Percentiles rank a stretch among this genome's conserved stretches.
Conservation (phyloP, 2,329 filamentous ascomycete genomes). For the Neofusicoccum cordaticola region DNA sequence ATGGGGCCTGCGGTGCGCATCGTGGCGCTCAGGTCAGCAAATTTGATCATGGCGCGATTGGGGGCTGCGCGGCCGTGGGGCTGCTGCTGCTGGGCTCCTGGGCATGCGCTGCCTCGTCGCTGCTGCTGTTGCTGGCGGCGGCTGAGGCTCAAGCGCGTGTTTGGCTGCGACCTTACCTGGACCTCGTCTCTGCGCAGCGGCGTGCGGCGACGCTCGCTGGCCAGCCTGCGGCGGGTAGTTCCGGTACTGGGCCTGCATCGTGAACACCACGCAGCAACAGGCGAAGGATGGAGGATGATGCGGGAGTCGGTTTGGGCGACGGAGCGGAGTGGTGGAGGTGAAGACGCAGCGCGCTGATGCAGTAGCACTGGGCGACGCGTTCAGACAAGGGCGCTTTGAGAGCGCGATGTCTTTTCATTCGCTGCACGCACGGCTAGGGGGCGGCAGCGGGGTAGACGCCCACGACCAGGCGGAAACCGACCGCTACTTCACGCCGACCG, state of each 20-base stretch:
- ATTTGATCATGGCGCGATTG: constrained; percentile 41
- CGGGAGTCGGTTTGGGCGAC: neutral
- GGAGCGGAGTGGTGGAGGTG: neutral
- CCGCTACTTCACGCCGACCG: neutral
- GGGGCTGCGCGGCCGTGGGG: neutral
- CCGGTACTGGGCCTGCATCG: constrained; percentile 47
- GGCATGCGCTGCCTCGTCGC: constrained; percentile 17
- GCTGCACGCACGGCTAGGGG: constrained; percentile 2
- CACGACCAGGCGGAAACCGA: neutral
- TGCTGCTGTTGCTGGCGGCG: constrained; percentile 22
- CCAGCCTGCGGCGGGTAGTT: constrained; percentile 43
- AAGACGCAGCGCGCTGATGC: neutral
- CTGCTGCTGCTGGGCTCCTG: constrained; percentile 1
- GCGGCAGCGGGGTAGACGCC: neutral
- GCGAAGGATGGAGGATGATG: neutral
- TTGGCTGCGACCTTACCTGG: constrained; percentile 36
- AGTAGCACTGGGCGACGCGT: constrained; percentile 10
- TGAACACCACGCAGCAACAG: constrained; percentile 26
- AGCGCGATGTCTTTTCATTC: constrained; percentile 14
- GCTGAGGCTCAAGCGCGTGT: constrained; percentile 7
- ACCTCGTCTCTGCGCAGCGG: constrained; percentile 31
- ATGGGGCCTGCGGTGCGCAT: constrained; percentile 47
- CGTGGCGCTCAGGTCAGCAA: constrained; percentile 47
- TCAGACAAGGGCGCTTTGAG: constrained; percentile 8
- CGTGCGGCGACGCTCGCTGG: constrained; percentile 31